Evolutionary conservation across 441 rosid species (phyloP), one percentile per base, ranked within the genome.

Genomic region (Jatropha podagrica): DNA sequence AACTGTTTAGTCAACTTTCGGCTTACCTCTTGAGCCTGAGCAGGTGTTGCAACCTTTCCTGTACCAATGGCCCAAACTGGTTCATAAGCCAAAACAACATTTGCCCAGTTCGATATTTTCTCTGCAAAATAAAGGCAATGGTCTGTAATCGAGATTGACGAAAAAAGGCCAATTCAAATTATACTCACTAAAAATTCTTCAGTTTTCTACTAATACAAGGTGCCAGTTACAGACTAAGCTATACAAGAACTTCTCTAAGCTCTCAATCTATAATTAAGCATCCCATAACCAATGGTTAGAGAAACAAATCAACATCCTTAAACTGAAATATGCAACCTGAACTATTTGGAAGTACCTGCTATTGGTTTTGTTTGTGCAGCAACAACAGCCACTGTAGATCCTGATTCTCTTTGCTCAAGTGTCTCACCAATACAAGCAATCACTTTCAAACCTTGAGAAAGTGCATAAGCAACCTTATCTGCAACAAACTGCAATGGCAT

Each of bases 21-120:
- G 74, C 89, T 78, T 82, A 91, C 96, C 78, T 91, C 94, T 72
- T 89, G 96, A 44, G 96, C 96, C 80, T 91, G 94, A 80, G 86
- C 88, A 60, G 94, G 96, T 46, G 91, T 76, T 72, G 96, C 96
- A 80, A 89, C 96, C 85, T 91, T 91, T 66, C 92, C 96, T 0
- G 94, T 91, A 70, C 96, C 96, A 76, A 91, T 89, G 74, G 96
- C 94, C 96, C 96, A 91, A 64, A 91, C 94, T 71, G 94, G 96
- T 79, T 91, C 94, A 79, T 88, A 91, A 68, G 96, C 94, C 75
- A 88, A 69, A 77, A 91, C 96, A 68, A 91, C 85, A 79, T 87
- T 79, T 12, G 54, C 78, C 96, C 96, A 91, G 70, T 82, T 77
- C 40, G 86, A 73, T 42, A 87, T 52, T 69, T 83, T 86, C 12